Conservation (phyloP, 331 rosid species). For the Pyrus hybrid region DNA sequence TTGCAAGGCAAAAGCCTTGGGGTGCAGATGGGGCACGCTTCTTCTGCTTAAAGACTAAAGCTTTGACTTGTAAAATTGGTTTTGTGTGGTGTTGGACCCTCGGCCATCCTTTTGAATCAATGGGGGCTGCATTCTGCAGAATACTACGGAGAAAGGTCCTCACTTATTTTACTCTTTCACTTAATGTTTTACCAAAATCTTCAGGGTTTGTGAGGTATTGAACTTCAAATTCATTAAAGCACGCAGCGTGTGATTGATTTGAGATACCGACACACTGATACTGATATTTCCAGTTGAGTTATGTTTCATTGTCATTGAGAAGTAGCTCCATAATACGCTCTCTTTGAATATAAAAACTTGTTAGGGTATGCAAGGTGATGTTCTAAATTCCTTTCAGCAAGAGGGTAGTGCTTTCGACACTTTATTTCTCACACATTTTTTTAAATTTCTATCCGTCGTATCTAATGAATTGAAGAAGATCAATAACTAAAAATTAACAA, state of each 20-base stretch:
- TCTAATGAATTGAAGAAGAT: too few relatives aligned
- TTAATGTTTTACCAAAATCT: neutral
- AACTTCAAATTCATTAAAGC: neutral
- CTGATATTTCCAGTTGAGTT: too few relatives aligned
- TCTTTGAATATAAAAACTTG: too few relatives aligned
- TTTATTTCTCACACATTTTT: too few relatives aligned
- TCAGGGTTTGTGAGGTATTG: too few relatives aligned
- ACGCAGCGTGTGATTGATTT: too few relatives aligned
- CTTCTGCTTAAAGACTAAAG: conserved; percentile 32
- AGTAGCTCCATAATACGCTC: neutral
- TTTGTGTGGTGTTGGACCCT: conserved; percentile 5
- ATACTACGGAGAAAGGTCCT: neutral
- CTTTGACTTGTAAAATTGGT: conserved; percentile 53
- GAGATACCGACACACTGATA: too few relatives aligned
- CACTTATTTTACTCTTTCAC: neutral
- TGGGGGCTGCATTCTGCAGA: neutral
- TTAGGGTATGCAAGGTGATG: neutral
- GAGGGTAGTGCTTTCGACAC: too few relatives aligned
- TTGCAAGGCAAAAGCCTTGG: conserved; percentile 45
- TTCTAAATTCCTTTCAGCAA: too few relatives aligned
- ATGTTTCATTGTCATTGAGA: neutral
- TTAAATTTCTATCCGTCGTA: accelerated
- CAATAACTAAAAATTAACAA: too few relatives aligned
- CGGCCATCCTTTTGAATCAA: neutral
- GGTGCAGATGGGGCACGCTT: conserved; percentile 51